Percentiles rank a stretch among this genome's conserved stretches.
Evolutionary conservation across 768 basidiomycete species (phyloP).

Genomic region (Xerocomellus chrysenteron): DNA sequence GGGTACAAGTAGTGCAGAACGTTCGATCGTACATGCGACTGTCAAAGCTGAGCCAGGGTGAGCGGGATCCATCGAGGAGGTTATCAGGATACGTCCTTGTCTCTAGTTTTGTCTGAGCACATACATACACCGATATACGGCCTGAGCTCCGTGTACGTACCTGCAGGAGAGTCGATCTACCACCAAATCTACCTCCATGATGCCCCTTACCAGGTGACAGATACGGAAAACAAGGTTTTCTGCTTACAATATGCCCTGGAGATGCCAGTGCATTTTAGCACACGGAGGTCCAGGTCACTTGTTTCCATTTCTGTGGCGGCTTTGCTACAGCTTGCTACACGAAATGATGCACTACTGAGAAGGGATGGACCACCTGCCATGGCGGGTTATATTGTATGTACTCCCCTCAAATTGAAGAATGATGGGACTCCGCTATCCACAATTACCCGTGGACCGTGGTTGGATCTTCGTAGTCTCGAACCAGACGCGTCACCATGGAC

Average conservation of each 20-base stretch:
- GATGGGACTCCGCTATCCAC: not conserved
- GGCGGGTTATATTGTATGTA: not conserved
- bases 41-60: conserved; percentile 15
- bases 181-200: not conserved
- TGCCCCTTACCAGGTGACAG: not conserved
- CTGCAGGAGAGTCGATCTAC: not conserved
- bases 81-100: not conserved
- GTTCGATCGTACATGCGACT: not conserved
- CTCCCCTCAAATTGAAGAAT: too few species aligned
- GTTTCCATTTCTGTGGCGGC: not conserved
- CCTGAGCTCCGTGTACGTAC: not conserved
- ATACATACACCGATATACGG: not conserved
- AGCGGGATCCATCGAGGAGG: not conserved
- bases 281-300: not conserved
- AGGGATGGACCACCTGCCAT: not conserved
- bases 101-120: not conserved
- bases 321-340: not conserved
- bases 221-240: not conserved
- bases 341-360: not conserved
- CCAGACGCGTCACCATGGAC: too few species aligned
- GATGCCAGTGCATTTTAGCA: too few species aligned
- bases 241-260: not conserved
- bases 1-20: not conserved
- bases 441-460: not conserved
- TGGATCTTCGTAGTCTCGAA: too few species aligned